A percentile compares a stretch with the other conserved stretches of the same genome.
These are phyloP conservation scores for Colletotrichum orbiculare DNA, from an alignment of 2,329 filamentous ascomycete genomes.

Conservation along the genomic window DNA sequence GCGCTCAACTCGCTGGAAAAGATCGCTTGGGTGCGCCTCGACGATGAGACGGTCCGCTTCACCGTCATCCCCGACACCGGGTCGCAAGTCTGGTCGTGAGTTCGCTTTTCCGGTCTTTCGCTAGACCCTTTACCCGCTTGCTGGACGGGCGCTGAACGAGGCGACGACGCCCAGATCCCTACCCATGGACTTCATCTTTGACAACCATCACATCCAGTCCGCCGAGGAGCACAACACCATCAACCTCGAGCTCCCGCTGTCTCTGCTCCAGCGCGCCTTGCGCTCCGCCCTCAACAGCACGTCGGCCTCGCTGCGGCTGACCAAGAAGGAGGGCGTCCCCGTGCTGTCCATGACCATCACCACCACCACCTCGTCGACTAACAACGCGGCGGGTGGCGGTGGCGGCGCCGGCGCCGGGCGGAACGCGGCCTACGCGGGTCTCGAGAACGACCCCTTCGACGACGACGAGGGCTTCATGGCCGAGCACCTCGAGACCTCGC, in stretches of 20 bases:
- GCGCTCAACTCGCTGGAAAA: conserved; percentile 78
- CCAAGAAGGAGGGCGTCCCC: conserved; percentile 90
- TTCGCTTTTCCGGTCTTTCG: conserved; percentile 4
- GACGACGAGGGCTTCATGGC: conserved; percentile 59
- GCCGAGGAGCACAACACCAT: conserved; percentile 87
- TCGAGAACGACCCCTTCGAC: conserved; percentile 52
- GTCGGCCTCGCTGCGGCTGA: conserved; percentile 86
- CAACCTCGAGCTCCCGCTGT: conserved; percentile 94
- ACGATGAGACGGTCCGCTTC: conserved; percentile 88
- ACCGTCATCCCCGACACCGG: conserved; percentile 95
- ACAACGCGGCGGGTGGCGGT: too few species aligned
- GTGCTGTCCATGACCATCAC: conserved; percentile 91
- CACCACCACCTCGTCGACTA: conserved; percentile 68
- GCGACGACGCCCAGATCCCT: conserved; percentile 56
- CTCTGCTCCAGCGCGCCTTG: conserved; percentile 88
- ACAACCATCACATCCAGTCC: conserved; percentile 86
- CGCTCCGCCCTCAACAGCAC: conserved; percentile 86
- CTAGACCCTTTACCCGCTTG: neutral
- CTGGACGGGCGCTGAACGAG: neutral
- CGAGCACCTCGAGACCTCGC: conserved; percentile 66
- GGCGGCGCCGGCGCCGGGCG: conserved; percentile 40
- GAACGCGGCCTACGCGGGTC: conserved; percentile 37
- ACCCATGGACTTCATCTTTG: conserved; percentile 85
- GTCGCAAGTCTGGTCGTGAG: conserved; percentile 95
- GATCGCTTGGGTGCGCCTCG: conserved; percentile 90